Base-by-base conservation (phyloP, 164 flowering plant genomes). In the Umbellularia californica region DNA sequence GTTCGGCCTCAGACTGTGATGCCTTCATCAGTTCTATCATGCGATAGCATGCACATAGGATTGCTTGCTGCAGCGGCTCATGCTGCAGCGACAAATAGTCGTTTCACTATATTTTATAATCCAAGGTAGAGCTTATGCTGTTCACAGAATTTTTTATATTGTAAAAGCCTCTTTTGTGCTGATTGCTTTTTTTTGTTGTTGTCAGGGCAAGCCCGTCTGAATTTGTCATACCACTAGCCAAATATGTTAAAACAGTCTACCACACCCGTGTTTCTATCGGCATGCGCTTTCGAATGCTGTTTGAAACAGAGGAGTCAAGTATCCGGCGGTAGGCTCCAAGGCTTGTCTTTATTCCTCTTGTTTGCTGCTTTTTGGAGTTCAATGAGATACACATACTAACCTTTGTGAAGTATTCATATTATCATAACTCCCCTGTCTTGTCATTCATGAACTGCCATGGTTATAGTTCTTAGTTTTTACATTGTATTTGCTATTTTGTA, bases 31-130 rank as follows among this genome's bases (percentile, higher is more conserved):
- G 98, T 93, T 79, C 79, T 93, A 77, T 93, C 98, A 19, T 88
- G 97, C 75, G 98, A 93, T 72, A 93, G 98, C 75, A 93, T 93
- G 98, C 98, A 93, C 80, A 79, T 92, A 70, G 98, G 98, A 47
- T 92, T 93, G 72, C 95, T 93, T 77, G 98, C 98, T 71, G 97
- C 98, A 28, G 98, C 98, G 55, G 98, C 98, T 77, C 98, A 93
- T 87, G 98, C 98, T 70, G 96, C 98, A 77, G 87, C 94, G 17
- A 92, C 97, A 55, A 87, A 87, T 78, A 93, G 98, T 76, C 95
- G 92, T 64, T 93, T 92, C 80, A 89, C 97, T 69, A 89, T 93
- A 72, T 93, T 93, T 77, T 93, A 86, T 75, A 93, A 93, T 65
- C 98, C 98, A 73, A 87, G 98, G 98, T 93, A 82, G 20, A n/a